These are phyloP conservation scores for Lagenaria siceraria DNA, from an alignment of 306 rosid species.

Conservation along the genomic window DNA sequence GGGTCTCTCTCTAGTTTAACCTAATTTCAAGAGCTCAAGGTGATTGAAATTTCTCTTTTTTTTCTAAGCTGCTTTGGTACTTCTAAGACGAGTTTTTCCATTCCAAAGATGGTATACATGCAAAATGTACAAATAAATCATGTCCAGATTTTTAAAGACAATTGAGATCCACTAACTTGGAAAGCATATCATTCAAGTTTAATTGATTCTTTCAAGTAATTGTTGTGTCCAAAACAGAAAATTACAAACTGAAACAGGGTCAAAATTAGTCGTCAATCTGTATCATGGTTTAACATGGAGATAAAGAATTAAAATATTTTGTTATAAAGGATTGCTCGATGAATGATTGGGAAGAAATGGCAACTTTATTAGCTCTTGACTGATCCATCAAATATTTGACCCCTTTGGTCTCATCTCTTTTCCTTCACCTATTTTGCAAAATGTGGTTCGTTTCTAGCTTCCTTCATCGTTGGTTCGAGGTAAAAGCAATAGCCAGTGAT, in stretches of 20 bases:
- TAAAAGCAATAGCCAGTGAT: neutral
- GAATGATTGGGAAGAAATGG: neutral
- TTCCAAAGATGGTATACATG: neutral
- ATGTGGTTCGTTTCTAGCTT: neutral
- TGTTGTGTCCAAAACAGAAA: neutral
- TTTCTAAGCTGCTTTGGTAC: neutral
- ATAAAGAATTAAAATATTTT: neutral
- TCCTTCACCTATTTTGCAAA: neutral
- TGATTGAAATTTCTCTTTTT: neutral
- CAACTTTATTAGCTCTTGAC: neutral
- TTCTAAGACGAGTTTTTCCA: neutral
- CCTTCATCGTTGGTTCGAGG: neutral
- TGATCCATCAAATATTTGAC: neutral
- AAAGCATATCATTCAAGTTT: neutral
- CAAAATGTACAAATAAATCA: neutral
- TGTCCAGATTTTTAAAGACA: neutral
- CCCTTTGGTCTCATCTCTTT: neutral
- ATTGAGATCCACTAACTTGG: neutral
- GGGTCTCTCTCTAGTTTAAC: neutral
- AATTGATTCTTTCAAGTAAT: neutral
- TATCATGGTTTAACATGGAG: neutral
- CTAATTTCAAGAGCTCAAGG: neutral
- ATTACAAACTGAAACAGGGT: neutral
- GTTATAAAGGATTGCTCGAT: neutral
- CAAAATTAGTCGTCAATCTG: neutral